These are phyloP conservation scores for Cladosporium oxysporum DNA, from an alignment of 2,329 filamentous ascomycete species.

Conservation along the genomic window DNA sequence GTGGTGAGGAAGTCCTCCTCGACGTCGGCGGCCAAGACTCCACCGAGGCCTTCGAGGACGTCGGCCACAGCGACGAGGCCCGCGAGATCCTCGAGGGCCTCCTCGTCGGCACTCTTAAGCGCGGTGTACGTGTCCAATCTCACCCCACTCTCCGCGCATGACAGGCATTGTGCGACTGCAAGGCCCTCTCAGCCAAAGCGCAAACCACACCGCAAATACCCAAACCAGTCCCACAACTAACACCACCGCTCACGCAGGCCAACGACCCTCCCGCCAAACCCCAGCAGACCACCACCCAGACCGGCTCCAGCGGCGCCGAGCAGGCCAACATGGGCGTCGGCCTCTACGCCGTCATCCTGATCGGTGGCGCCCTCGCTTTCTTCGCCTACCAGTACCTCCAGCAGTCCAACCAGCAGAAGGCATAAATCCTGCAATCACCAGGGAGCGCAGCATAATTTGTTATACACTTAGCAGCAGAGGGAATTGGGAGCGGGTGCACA, in stretches of 20 bases:
- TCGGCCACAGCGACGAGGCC: constrained; percentile 98
- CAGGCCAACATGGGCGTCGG: constrained; percentile 75
- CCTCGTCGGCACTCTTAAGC: constrained; percentile 75
- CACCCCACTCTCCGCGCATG: constrained; percentile 6
- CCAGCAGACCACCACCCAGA: constrained; percentile 14
- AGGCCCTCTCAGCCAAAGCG: neutral
- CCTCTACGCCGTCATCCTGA: constrained; percentile 76
- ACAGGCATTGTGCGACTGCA: neutral
- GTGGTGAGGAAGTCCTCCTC: constrained; percentile 96
- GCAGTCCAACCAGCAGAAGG: constrained; percentile 46
- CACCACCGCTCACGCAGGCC: constrained; percentile 5
- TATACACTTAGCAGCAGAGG: neutral
- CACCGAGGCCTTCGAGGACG: constrained; percentile 98
- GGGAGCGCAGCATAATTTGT: neutral
- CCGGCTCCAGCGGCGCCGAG: constrained; percentile 67
- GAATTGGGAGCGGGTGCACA: neutral
- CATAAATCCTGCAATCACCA: constrained; percentile 23
- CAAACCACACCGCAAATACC: neutral
- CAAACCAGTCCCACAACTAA: neutral
- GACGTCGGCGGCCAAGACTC: constrained; percentile 95
- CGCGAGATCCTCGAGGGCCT: constrained; percentile 85
- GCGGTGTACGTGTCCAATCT: constrained; percentile 61
- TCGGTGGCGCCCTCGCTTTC: constrained; percentile 77
- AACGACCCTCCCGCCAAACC: constrained; percentile 20
- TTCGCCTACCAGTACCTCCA: constrained; percentile 84